These are phyloP conservation scores for Leishmania amazonensis DNA, from an alignment of 208 protist genomes.

Conservation along the genomic window DNA sequence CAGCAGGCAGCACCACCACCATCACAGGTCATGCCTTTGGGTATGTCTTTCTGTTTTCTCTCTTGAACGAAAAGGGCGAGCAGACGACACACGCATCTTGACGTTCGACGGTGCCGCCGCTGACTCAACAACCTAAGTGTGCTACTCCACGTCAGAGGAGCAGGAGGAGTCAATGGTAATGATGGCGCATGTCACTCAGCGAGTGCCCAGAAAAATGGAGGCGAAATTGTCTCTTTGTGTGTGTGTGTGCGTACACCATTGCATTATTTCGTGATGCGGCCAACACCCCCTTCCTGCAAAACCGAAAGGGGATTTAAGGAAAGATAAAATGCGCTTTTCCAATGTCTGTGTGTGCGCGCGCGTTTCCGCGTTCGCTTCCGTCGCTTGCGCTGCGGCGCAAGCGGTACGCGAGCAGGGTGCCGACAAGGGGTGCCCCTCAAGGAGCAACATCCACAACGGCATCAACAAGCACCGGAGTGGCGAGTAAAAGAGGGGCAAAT, in stretches of 20 bases:
- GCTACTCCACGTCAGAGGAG: background rate
- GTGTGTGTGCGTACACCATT: background rate
- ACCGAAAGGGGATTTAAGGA: background rate
- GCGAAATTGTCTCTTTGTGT: background rate
- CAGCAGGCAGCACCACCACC: background rate
- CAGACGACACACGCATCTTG: background rate
- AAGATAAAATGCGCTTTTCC: too few species aligned
- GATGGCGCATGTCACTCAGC: background rate
- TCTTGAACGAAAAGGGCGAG: background rate
- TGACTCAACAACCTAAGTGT: background rate
- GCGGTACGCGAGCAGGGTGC: background rate
- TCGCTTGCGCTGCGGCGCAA: background rate
- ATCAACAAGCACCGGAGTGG: background rate
- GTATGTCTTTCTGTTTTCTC: background rate
- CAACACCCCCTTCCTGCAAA: background rate
- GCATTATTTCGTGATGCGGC: background rate
- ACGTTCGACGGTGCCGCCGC: background rate
- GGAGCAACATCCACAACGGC: background rate
- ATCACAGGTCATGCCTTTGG: background rate
- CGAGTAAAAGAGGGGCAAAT: background rate
- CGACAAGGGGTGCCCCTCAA: background rate
- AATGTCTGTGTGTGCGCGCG: background rate
- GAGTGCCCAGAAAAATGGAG: background rate
- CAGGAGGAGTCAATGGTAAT: background rate
- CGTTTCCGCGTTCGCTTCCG: background rate